These are phyloP conservation scores for Cladosporium oxysporum DNA, from an alignment of 2,329 filamentous ascomycete genomes.

Conservation along the genomic window DNA sequence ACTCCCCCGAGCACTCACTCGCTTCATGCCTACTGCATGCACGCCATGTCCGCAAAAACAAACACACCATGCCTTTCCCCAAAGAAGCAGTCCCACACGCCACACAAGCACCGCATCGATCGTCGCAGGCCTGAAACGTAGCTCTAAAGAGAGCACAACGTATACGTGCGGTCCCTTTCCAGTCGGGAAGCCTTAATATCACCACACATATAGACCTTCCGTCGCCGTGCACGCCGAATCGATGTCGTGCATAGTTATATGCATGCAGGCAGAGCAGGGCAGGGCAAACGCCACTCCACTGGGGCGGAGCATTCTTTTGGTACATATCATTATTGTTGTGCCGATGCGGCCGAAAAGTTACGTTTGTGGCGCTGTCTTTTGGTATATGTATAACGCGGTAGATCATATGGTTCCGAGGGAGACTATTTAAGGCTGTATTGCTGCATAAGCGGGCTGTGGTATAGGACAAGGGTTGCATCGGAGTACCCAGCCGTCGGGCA, in stretches of 20 bases:
- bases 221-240: neutral
- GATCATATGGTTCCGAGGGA: conserved; percentile 1
- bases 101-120: neutral
- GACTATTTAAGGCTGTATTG: neutral
- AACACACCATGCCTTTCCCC: neutral
- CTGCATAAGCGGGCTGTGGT: neutral
- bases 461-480: neutral
- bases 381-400: neutral
- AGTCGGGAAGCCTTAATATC: neutral
- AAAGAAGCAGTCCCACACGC: neutral
- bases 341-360: neutral
- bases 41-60: conserved; percentile 2
- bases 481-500: neutral
- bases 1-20: neutral
- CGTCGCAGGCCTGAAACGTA: conserved; percentile 2
- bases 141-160: neutral
- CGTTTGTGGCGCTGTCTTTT: neutral
- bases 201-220: neutral
- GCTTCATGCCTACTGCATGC: conserved; percentile 5
- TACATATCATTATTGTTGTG: neutral
- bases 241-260: conserved; percentile 1
- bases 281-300: neutral
- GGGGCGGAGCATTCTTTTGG: neutral
- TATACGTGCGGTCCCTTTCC: neutral
- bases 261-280: neutral